Conservation (phyloP, 306 rosid genomes). For the Prunus padus region DNA sequence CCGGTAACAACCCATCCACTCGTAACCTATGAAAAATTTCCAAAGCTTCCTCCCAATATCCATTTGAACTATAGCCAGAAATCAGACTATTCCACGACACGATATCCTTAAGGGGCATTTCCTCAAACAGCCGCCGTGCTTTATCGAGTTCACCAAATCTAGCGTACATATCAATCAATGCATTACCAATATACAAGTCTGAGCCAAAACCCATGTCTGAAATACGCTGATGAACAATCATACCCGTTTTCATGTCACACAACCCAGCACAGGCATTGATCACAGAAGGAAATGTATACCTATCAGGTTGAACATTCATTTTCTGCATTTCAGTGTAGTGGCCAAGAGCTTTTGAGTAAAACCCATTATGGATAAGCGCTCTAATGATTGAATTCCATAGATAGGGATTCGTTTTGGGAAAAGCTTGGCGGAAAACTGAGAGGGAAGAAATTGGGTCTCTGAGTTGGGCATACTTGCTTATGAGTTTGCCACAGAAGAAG, state of each 20-base stretch:
- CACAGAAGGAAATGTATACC: slow-evolving; percentile 37
- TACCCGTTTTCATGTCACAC: slow-evolving; percentile 25
- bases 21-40: slow-evolving; percentile 18
- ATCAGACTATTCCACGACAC: slow-evolving; percentile 39
- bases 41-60: slow-evolving; percentile 36
- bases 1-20: slow-evolving; percentile 23
- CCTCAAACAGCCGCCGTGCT: slow-evolving; percentile 34
- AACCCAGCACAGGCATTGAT: slow-evolving; percentile 37
- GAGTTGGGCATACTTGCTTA: slow-evolving; percentile 30
- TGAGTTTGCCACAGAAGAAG: slow-evolving; percentile 36
- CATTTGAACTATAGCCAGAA: slow-evolving; percentile 41
- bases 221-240: slow-evolving; percentile 20
- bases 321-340: slow-evolving; percentile 30
- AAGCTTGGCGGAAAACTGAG: slow-evolving; percentile 24
- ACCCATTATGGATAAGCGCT: slow-evolving; percentile 28
- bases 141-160: slow-evolving; percentile 25
- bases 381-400: slow-evolving; percentile 39
- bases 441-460: slow-evolving; percentile 33
- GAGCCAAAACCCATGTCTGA: slow-evolving; percentile 22
- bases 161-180: slow-evolving; percentile 34
- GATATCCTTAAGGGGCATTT: slow-evolving; percentile 29
- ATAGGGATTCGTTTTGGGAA: slow-evolving; percentile 26
- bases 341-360: slow-evolving; percentile 25
- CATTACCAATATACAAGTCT: slow-evolving; percentile 34
- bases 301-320: slow-evolving; percentile 28